These are phyloP conservation scores for Podosphaera fusca DNA, from an alignment of 2,329 filamentous ascomycete genomes.

Conservation along the genomic window DNA sequence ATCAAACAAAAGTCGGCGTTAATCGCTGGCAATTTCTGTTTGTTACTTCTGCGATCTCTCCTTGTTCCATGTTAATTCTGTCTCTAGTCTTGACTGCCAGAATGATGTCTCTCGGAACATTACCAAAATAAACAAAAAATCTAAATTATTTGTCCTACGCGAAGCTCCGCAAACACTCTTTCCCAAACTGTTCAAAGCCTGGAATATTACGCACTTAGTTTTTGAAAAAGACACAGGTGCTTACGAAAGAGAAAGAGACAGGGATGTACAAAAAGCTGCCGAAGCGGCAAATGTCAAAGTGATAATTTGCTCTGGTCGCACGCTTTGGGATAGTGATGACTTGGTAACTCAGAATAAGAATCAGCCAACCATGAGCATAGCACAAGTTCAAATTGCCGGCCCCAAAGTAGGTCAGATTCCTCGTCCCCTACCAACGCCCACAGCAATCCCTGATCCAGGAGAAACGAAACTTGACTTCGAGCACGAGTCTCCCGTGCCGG, in stretches of 20 bases:
- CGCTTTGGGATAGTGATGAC: constrained; percentile 50
- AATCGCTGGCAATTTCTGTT: constrained; percentile 56
- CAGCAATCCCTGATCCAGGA: constrained; percentile 37
- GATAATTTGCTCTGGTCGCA: constrained; percentile 39
- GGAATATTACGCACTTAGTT: constrained; percentile 52
- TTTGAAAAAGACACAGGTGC: constrained; percentile 62
- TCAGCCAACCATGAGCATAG: constrained; percentile 53
- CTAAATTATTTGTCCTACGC: constrained; percentile 47
- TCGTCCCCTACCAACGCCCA: constrained; percentile 35
- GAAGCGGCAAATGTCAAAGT: constrained; percentile 43
- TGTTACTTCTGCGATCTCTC: constrained; percentile 1
- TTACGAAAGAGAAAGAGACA: constrained; percentile 43
- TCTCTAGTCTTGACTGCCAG: constrained; percentile 42
- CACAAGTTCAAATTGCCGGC: constrained; percentile 39
- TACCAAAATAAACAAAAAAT: constrained; percentile 43
- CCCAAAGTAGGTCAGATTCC: constrained; percentile 38
- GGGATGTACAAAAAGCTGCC: constrained; percentile 32
- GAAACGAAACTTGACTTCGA: constrained; percentile 34
- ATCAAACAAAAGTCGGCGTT: constrained; percentile 41
- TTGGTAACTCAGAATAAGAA: constrained; percentile 40
- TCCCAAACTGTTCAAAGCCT: constrained; percentile 48
- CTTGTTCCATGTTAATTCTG: background rate
- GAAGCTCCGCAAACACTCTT: constrained; percentile 50
- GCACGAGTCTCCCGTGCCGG: constrained; percentile 26
- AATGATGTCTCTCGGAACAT: constrained; percentile 44